phyloP scores from a whole-genome alignment of 2,329 filamentous ascomycete genomes.

The Cadophora malorum region DNA sequence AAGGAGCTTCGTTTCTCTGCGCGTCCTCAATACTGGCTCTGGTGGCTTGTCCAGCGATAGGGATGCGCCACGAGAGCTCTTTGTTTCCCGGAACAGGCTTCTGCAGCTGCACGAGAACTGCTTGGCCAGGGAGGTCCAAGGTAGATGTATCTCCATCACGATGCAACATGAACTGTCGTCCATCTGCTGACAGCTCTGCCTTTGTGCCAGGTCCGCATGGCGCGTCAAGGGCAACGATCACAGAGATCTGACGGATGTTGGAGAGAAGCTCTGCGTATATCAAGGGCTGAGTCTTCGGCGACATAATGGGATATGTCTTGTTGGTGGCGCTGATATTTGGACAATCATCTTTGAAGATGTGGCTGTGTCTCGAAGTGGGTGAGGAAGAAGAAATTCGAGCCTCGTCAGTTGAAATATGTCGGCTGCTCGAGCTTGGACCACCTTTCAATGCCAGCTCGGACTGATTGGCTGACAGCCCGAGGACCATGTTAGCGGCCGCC shows the following conservation, averaged over 20 bases:
- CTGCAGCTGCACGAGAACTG: conserved; percentile 33
- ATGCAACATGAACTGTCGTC: conserved; percentile 54
- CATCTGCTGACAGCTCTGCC: conserved; percentile 52
- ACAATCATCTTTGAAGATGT: conserved; percentile 16
- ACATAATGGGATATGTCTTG: conserved; percentile 27
- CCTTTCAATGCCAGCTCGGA: neutral
- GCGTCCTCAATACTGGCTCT: conserved; percentile 28
- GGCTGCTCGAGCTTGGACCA: neutral
- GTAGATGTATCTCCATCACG: conserved; percentile 52
- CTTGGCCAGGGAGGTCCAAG: conserved; percentile 49
- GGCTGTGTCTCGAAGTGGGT: conserved; percentile 4
- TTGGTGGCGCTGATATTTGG: neutral
- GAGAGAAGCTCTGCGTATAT: conserved; percentile 70
- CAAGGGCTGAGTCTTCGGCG: conserved; percentile 27
- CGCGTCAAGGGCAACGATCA: conserved; percentile 59
- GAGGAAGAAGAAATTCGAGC: conserved; percentile 4
- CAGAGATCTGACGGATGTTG: conserved; percentile 69
- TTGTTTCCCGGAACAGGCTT: conserved; percentile 40
- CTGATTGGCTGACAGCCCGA: conserved; percentile 12
- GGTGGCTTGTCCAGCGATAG: conserved; percentile 43
- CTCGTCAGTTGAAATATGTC: conserved; percentile 8
- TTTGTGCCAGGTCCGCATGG: conserved; percentile 41
- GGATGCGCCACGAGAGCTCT: conserved; percentile 61
- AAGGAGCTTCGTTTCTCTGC: conserved; percentile 46
- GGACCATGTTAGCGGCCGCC: neutral